phyloP scores from a whole-genome alignment of 192 early-diverging fungal species.

The Cladochytrium replicatum region DNA sequence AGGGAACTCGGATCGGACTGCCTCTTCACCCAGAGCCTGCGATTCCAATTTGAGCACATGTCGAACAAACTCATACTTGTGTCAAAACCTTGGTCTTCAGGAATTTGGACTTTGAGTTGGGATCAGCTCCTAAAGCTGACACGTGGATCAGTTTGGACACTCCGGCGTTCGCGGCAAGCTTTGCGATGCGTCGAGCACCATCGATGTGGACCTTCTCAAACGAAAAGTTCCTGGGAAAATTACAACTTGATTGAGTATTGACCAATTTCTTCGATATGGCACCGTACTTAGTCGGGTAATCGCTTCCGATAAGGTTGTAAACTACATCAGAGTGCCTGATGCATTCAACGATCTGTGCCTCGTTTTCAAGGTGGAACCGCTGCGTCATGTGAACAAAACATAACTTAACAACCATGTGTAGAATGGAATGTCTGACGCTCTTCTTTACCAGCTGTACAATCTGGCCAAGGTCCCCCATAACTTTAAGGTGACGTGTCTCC shows the following conservation, averaged over 20 bases:
- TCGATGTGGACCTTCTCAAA: conserved; percentile 79
- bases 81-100: conserved; percentile 70
- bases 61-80: too few relatives aligned
- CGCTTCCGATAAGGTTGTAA: conserved; percentile 87
- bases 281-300: conserved; percentile 82
- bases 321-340: conserved; percentile 92
- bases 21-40: conserved; percentile 84
- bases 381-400: conserved; percentile 19
- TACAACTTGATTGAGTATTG: not conserved
- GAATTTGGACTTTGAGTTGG: conserved; percentile 64
- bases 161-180: conserved; percentile 64
- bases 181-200: conserved; percentile 69
- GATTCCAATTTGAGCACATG: not conserved
- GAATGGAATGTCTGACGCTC: not conserved
- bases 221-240: conserved; percentile 68
- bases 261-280: too few relatives aligned
- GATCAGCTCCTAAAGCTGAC: conserved; percentile 71
- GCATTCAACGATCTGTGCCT: conserved; percentile 67
- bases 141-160: conserved; percentile 83
- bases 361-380: conserved; percentile 86
- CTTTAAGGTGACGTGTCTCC: conserved; percentile 75
- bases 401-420: not conserved
- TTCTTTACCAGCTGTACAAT: conserved; percentile 63
- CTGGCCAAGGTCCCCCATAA: conserved; percentile 91
- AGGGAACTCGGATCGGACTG: conserved; percentile 84